phyloP scores from a whole-genome alignment of 2,329 filamentous ascomycete species.

The Exutisphaerella laricina region DNA sequence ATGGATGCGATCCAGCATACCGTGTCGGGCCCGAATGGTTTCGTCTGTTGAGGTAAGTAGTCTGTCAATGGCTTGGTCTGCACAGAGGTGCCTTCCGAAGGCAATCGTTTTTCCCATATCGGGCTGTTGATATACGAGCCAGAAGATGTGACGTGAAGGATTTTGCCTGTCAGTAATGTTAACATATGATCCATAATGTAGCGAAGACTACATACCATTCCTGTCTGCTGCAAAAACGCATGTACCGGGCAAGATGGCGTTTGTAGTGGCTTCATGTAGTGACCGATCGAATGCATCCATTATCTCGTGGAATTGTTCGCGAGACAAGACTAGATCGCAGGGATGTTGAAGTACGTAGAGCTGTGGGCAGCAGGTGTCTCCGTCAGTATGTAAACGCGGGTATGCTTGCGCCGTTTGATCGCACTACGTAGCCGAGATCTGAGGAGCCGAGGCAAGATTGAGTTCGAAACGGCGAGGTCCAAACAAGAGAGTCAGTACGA shows the following conservation, averaged over 20 bases:
- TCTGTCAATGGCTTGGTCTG: conserved; percentile 1
- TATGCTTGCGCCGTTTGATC: no score
- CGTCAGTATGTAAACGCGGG: no score
- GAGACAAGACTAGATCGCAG: no score
- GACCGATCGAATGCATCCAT: neutral
- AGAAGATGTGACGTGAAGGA: conserved; percentile 5
- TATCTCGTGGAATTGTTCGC: no score
- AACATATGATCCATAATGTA: neutral
- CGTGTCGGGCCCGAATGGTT: conserved; percentile 6
- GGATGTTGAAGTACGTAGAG: no score
- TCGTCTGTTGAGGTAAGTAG: neutral
- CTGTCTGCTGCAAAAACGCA: conserved; percentile 8
- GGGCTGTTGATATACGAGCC: conserved; percentile 6
- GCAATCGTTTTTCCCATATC: conserved; percentile 1
- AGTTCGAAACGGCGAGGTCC: no score
- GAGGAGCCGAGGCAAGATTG: no score
- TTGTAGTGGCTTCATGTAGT: neutral
- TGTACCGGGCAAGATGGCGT: neutral
- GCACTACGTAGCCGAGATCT: no score
- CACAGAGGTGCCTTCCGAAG: conserved; percentile 1
- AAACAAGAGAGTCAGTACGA: no score
- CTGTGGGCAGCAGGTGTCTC: no score
- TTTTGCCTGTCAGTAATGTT: neutral
- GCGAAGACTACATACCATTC: conserved; percentile 1
- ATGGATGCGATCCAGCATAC: conserved; percentile 25